Percentiles rank a stretch among this genome's conserved stretches.
These are phyloP conservation scores for Backusella sp. DNA, from an alignment of 192 early-diverging fungal species.

Conservation along the genomic window DNA sequence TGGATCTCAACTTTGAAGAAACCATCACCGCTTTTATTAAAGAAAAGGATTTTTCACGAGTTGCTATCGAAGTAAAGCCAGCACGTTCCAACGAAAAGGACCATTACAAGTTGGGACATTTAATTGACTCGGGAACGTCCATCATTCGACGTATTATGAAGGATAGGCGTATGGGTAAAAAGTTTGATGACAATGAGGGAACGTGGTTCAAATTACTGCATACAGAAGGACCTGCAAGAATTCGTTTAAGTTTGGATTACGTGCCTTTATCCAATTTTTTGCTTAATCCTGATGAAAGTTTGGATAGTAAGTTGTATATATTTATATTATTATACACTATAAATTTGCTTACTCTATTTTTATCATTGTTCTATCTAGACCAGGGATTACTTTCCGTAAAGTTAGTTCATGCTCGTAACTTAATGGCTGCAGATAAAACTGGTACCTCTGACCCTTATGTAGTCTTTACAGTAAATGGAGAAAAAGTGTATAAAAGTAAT, in stretches of 20 bases:
- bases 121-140: slow-evolving; percentile 10
- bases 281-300: slow-evolving; percentile 30
- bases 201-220: slow-evolving; percentile 22
- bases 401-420: slow-evolving; percentile 18
- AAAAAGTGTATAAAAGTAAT: slow-evolving; percentile 59
- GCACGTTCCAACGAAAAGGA: slow-evolving; percentile 21
- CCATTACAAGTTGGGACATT: slow-evolving; percentile 16
- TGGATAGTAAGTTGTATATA: slow-evolving; percentile 33
- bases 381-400: slow-evolving; percentile 36
- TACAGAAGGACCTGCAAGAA: slow-evolving; percentile 7
- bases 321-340: not conserved
- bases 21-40: slow-evolving; percentile 36
- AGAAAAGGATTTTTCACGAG: slow-evolving; percentile 35
- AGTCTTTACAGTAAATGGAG: slow-evolving; percentile 55
- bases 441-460: slow-evolving; percentile 70
- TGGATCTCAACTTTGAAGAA: slow-evolving; percentile 34
- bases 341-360: not conserved
- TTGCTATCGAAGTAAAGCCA: slow-evolving; percentile 26
- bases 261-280: slow-evolving; percentile 20
- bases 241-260: slow-evolving; percentile 23
- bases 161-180: not conserved
- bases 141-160: slow-evolving; percentile 25
- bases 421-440: slow-evolving; percentile 34
- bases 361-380: slow-evolving; percentile 22
- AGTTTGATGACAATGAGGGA: slow-evolving; percentile 1